Evolutionary conservation across 2,329 filamentous ascomycete genomes (phyloP), one percentile per base, ranked within the genome.

Genomic region (Rugonectria rugulosa): DNA sequence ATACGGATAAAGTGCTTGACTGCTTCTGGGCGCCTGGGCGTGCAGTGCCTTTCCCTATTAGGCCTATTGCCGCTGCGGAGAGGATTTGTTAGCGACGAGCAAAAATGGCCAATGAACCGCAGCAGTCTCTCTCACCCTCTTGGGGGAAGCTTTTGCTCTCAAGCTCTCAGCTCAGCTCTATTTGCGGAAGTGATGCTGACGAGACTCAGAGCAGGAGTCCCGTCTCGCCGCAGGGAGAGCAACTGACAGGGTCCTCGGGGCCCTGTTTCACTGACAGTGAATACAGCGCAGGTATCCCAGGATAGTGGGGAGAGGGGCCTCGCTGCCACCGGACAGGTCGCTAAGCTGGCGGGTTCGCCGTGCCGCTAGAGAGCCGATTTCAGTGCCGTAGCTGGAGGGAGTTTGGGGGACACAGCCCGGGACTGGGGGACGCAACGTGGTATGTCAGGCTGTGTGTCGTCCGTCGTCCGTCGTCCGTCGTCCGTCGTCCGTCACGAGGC

Each of bases 331-430:
- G 53, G 46, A 50, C 45, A 55, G 34, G 53, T 56, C 53, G 53
- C 53, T 56, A 51, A 50, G 15, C 46, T 41, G 53, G 53, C 27
- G 46, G 41, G 27, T 40, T 56, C 53, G 46, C 53, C 53, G 53
- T 42, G 46, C 37, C 53, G 53, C 53, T 56, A 56, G n/a, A 42
- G 41, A 51, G 46, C 46, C 46, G 36, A 50, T 34, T 50, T 36
- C 32, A 27, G 31, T 31, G 20, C 23, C 36, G 21, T 9, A 24
- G 24, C 23, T 24, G 37, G 43, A 20, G 44, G 17, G 44, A 20
- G n/a, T 9, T 26, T 19, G 23, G n/a, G 20, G 12, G 8, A n/a
- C 27, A 23, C 31, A 19, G 19, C 26, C 3, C 26, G 19, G 19
- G 10, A 36, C n/a, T n/a, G n/a, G n/a, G 21, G 31, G 19, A 40